Base-by-base conservation (phyloP, 176 grass and related monocot genomes). In the Paspalum vaginatum region DNA sequence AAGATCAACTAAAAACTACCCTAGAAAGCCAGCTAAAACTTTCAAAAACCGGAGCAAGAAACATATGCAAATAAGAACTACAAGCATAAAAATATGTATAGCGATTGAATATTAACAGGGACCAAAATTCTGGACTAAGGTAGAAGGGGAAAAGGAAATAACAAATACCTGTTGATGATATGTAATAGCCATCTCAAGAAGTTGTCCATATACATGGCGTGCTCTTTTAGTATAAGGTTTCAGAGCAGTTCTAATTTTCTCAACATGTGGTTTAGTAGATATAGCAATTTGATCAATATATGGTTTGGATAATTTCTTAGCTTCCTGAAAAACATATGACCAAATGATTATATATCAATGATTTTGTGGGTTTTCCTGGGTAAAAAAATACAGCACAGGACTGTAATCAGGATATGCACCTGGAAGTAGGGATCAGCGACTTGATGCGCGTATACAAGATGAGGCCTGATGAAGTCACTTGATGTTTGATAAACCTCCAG, bases 221-320 rank as follows among this genome's bases (percentile, higher is more conserved):
- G 72, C 90, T 22, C 63, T 61, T 82, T 86, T 70, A 21, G 86
- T 86, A 83, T 95, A 93, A 74, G 96, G 92, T 70, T 91, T 87
- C 22, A 85, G 41, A 38, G 65, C 50, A 81, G 77, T 88, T 89
- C 57, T 85, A 55, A 95, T 75, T 79, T 91, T 93, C 69, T 95
- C 76, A 10, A 95, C 85, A 72, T 95, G 88, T 37, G 96, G 96
- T 83, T 87, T 87, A 75, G 86, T 90, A 69, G 82, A 70, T 49
- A 78, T 83, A 86, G 84, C 90, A 88, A 90, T 79, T 86, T 93
- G 90, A 78, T 99, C 84, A 73, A 99, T 82, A 22, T 93, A 99
- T 14, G 92, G 90, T 85, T 93, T 93, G n/a, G 90, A 95, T 52
- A 89, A 64, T 79, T 91, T 89, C 84, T 91, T 99, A 17, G 85